Evolutionary conservation across 306 rosid species (phyloP).

Genomic region (Alnus rubra): DNA sequence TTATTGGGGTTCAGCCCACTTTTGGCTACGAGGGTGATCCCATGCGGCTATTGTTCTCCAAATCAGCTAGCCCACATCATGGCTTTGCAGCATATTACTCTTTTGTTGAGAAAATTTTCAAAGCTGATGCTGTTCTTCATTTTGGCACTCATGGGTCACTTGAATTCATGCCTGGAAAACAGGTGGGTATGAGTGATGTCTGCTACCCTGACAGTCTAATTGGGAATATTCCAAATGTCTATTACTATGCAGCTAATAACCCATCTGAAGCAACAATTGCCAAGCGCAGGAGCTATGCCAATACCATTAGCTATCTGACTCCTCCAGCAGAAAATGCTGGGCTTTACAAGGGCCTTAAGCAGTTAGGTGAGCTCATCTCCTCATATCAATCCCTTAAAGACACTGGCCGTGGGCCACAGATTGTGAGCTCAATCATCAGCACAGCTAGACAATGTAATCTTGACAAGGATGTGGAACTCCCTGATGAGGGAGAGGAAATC

Average conservation of each 20-base stretch:
- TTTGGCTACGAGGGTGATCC: constrained; percentile 99
- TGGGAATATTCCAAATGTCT: constrained; percentile 89
- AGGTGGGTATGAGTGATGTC: constrained; percentile 99
- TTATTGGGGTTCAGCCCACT: constrained; percentile 97
- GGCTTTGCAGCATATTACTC: constrained; percentile 97
- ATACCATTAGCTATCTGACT: constrained; percentile 94
- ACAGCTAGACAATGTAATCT: constrained; percentile 96
- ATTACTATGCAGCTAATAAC: constrained; percentile 94
- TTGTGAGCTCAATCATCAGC: constrained; percentile 97
- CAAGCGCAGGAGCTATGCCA: constrained; percentile 96
- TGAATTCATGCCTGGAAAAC: constrained; percentile 99
- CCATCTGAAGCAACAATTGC: constrained; percentile 99
- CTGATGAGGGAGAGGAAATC: constrained; percentile 79
- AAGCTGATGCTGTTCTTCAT: constrained; percentile 96
- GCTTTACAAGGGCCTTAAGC: constrained; percentile 98
- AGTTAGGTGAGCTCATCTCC: constrained; percentile 88
- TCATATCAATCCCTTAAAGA: constrained; percentile 96
- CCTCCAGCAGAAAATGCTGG: constrained; percentile 99
- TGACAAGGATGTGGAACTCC: constrained; percentile 90
- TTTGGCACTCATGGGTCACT: constrained; percentile 98
- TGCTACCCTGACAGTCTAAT: constrained; percentile 94
- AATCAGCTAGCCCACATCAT: constrained; percentile 98
- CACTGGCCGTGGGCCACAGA: constrained; percentile 92
- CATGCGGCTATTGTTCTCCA: constrained; percentile 95
- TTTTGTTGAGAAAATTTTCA: constrained; percentile 83